These are phyloP conservation scores for Neurospora sp. DNA, from an alignment of 2,329 filamentous ascomycete genomes.

Conservation along the genomic window DNA sequence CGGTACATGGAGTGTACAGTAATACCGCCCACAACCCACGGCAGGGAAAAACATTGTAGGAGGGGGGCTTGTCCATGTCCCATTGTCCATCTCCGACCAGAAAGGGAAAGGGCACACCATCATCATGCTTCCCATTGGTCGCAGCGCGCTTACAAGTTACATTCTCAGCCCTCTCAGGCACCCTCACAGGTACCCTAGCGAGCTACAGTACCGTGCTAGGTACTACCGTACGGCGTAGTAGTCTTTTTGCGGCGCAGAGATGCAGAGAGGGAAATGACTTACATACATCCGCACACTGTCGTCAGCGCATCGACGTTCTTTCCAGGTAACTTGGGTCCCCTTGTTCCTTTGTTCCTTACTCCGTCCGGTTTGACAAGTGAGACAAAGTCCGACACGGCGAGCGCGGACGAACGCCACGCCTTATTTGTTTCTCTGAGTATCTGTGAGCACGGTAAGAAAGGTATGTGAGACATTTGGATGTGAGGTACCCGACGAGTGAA, in stretches of 20 bases:
- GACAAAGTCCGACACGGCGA: not conserved
- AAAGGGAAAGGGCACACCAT: not conserved
- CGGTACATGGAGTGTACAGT: not conserved
- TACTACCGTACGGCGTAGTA: not conserved
- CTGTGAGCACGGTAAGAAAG: not conserved
- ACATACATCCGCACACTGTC: not conserved
- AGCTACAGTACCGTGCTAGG: not conserved
- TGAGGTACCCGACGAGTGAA: not conserved
- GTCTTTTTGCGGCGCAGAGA: not conserved
- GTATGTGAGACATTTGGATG: not conserved
- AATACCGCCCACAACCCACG: not conserved
- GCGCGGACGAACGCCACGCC: not conserved
- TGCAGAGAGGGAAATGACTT: not conserved
- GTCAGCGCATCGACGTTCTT: not conserved
- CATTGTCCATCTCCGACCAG: not conserved
- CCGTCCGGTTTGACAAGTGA: not conserved
- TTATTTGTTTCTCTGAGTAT: not conserved
- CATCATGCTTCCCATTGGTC: not conserved
- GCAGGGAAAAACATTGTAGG: not conserved
- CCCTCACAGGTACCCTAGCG: not conserved
- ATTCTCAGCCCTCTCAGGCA: not conserved
- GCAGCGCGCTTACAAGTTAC: not conserved
- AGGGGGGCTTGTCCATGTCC: too few relatives aligned
- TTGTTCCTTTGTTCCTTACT: not conserved
- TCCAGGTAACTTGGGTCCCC: not conserved